A percentile compares a stretch with the other conserved stretches of the same genome.
Evolutionary conservation across 495 filamentous ascomycete genomes (phyloP).

Genomic region (Neurospora pannonica): DNA sequence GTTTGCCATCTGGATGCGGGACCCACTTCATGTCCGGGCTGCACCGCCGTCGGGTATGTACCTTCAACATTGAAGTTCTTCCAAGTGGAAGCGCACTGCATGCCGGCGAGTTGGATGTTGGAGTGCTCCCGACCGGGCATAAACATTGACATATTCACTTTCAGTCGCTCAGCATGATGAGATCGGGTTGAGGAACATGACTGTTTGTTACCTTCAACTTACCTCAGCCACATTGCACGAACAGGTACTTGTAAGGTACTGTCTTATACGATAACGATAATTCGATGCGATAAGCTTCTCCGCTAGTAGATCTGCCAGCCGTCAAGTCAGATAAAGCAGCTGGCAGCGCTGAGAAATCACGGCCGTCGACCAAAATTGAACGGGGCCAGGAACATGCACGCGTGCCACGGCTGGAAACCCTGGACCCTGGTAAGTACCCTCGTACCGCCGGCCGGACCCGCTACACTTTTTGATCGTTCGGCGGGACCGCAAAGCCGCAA

Average conservation of each 20-base stretch:
- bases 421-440: background rate
- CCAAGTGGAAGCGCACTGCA: background rate
- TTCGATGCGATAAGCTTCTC: background rate
- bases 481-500: background rate
- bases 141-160: background rate
- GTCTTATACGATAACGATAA: background rate
- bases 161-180: conserved; percentile 6
- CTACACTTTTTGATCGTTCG: background rate
- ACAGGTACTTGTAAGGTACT: background rate
- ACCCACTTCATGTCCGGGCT: background rate
- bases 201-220: background rate
- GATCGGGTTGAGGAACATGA: background rate
- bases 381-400: background rate
- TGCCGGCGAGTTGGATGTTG: background rate
- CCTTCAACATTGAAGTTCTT: background rate
- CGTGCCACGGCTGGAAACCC: background rate
- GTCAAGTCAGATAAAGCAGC: background rate
- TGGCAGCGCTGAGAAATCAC: background rate
- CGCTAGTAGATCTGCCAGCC: background rate
- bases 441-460: background rate
- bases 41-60: background rate
- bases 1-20: background rate
- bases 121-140: background rate
- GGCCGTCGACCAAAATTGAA: background rate
- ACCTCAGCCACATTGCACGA: background rate